Conservation (phyloP, 1,284 basidiomycete genomes). For the Fomitopsis betulina region DNA sequence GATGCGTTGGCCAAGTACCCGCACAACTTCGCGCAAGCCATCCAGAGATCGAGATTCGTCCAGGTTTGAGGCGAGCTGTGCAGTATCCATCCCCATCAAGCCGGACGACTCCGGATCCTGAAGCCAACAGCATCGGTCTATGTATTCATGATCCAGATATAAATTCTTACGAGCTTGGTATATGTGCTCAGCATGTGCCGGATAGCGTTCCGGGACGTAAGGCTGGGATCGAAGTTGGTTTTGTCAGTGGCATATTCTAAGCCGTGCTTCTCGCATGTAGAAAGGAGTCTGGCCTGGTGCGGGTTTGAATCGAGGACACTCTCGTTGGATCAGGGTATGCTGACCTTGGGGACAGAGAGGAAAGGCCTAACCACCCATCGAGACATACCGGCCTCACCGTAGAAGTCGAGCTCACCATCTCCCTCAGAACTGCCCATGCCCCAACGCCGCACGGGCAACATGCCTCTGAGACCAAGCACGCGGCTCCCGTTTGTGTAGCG, state of each 20-base stretch:
- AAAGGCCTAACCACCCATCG: slow-evolving; percentile 69
- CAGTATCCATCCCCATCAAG: no score
- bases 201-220: slow-evolving; percentile 68
- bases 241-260: slow-evolving; percentile 60
- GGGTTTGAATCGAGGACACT: background rate
- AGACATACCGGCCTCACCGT: slow-evolving; percentile 52
- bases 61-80: no score
- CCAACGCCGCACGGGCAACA: slow-evolving; percentile 61
- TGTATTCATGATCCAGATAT: background rate
- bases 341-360: slow-evolving; percentile 61
- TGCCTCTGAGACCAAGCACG: slow-evolving; percentile 54
- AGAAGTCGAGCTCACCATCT: slow-evolving; percentile 5
- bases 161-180: background rate
- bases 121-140: background rate
- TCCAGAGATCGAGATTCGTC: background rate
- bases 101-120: background rate
- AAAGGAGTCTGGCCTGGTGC: slow-evolving; percentile 63
- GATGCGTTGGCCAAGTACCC: background rate
- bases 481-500: slow-evolving; percentile 55
- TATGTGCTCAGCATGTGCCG: slow-evolving; percentile 32
- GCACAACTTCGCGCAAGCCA: slow-evolving; percentile 4
- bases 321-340: slow-evolving; percentile 1
- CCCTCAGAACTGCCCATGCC: slow-evolving; percentile 57
- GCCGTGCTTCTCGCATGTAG: slow-evolving; percentile 60
- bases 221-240: slow-evolving; percentile 67